phyloP scores from a whole-genome alignment of 495 filamentous ascomycete genomes.

The Xylaria palmicola region DNA sequence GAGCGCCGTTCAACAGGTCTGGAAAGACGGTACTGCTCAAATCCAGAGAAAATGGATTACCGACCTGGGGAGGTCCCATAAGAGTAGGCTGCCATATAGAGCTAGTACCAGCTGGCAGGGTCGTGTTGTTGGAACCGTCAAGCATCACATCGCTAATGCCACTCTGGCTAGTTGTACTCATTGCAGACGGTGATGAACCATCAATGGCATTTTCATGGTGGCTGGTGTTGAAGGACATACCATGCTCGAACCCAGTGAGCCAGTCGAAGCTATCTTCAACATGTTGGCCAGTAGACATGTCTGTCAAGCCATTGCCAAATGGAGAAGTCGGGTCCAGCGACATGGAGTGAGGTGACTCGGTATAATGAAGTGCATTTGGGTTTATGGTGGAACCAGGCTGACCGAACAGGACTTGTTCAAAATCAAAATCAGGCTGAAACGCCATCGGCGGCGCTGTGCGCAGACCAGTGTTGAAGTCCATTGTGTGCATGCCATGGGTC shows the following conservation, averaged over 20 bases:
- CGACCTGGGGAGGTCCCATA: conserved; percentile 58
- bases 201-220: conserved; percentile 77
- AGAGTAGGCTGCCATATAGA: conserved; percentile 68
- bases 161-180: conserved; percentile 89
- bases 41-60: conserved; percentile 64
- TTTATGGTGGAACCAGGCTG: conserved; percentile 75
- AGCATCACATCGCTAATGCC: conserved; percentile 91
- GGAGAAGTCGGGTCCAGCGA: conserved; percentile 72
- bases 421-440: conserved; percentile 71
- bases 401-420: conserved; percentile 71
- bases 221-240: conserved; percentile 64
- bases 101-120: conserved; percentile 42
- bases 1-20: conserved; percentile 59
- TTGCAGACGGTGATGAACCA: conserved; percentile 90
- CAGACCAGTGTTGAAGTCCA: conserved; percentile 62
- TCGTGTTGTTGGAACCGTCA: conserved; percentile 69
- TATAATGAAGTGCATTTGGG: conserved; percentile 92
- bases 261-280: conserved; percentile 84
- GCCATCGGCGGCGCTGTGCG: conserved; percentile 77
- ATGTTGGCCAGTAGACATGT: conserved; percentile 54
- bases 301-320: conserved; percentile 64
- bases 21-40: conserved; percentile 54
- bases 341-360: conserved; percentile 73
- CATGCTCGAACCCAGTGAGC: conserved; percentile 79
- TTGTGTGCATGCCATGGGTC: conserved; percentile 57